Evolutionary conservation across 768 basidiomycete species (phyloP).

Genomic region (Lactarius psammicola): DNA sequence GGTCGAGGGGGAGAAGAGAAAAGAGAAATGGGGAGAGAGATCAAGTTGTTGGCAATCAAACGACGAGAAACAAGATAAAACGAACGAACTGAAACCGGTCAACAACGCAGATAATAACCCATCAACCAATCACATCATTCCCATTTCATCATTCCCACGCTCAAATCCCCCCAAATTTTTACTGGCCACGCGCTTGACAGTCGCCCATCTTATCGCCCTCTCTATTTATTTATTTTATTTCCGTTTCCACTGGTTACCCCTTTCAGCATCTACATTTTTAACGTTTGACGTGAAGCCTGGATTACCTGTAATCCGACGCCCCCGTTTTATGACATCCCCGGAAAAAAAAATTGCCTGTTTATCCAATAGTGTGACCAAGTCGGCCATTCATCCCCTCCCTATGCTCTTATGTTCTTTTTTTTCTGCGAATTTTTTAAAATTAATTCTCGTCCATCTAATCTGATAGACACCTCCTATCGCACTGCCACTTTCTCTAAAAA

Average conservation of each 20-base stretch:
- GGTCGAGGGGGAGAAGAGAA: not conserved
- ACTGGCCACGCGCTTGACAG: not conserved
- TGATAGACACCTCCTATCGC: slow-evolving; percentile 14
- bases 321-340: slow-evolving; percentile 5
- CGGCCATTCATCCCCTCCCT: not conserved
- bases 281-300: slow-evolving; percentile 21
- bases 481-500: slow-evolving; percentile 21
- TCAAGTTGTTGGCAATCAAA: slow-evolving; percentile 22
- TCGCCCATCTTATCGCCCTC: slow-evolving; percentile 15
- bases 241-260: slow-evolving; percentile 13
- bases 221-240: slow-evolving; percentile 7
- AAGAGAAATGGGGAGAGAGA: slow-evolving; percentile 15
- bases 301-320: slow-evolving; percentile 12
- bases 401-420: not conserved
- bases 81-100: not conserved
- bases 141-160: slow-evolving; percentile 24
- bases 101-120: not conserved
- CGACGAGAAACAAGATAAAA: slow-evolving; percentile 21
- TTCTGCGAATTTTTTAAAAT: not conserved
- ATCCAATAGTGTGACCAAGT: not conserved
- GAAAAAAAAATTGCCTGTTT: not conserved
- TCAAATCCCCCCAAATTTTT: not conserved
- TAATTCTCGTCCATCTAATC: slow-evolving; percentile 8
- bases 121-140: slow-evolving; percentile 25
- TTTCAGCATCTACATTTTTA: slow-evolving; percentile 22